Percentiles rank a stretch among this genome's conserved stretches.
These are phyloP conservation scores for Ogataea nonfermentans DNA, from an alignment of 805 yeast genomes.

Conservation along the genomic window DNA sequence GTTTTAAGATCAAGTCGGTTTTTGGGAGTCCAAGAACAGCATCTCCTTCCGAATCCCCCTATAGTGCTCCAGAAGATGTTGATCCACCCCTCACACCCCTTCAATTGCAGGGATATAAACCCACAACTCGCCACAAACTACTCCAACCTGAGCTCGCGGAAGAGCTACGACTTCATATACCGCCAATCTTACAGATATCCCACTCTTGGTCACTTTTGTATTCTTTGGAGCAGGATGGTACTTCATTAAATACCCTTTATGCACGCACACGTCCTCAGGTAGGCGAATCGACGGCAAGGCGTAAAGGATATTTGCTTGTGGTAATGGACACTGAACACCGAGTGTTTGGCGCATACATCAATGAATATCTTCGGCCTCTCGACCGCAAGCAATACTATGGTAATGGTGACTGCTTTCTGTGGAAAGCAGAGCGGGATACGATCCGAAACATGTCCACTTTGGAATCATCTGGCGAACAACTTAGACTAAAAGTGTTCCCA, in stretches of 20 bases:
- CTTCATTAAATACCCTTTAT: slow-evolving; percentile 79
- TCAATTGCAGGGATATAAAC: slow-evolving; percentile 56
- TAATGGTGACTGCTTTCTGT: slow-evolving; percentile 91
- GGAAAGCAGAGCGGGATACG: slow-evolving; percentile 62
- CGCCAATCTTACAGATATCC: slow-evolving; percentile 73
- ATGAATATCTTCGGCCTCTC: slow-evolving; percentile 68
- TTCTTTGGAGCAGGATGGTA: slow-evolving; percentile 90
- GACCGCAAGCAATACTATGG: slow-evolving; percentile 81
- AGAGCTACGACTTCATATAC: slow-evolving; percentile 69
- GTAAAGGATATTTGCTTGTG: slow-evolving; percentile 69
- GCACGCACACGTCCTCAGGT: slow-evolving; percentile 46
- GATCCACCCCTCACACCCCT: slow-evolving; percentile 56
- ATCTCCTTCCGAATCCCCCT: slow-evolving; percentile 16
- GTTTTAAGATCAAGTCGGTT: slow-evolving; percentile 19
- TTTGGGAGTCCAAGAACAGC: slow-evolving; percentile 14
- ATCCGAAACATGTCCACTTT: slow-evolving; percentile 28
- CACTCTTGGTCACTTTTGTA: slow-evolving; percentile 77
- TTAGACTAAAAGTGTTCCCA: slow-evolving; percentile 75
- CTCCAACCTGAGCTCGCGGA: slow-evolving; percentile 61
- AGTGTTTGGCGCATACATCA: slow-evolving; percentile 75
- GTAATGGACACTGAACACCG: slow-evolving; percentile 63
- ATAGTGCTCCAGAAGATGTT: slow-evolving; percentile 8
- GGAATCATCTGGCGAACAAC: slow-evolving; percentile 23
- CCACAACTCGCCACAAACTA: slow-evolving; percentile 55
- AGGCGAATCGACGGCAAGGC: slow-evolving; percentile 33